Conservation (phyloP, 1,284 basidiomycete genomes). For the Vanrija pseudolonga region DNA sequence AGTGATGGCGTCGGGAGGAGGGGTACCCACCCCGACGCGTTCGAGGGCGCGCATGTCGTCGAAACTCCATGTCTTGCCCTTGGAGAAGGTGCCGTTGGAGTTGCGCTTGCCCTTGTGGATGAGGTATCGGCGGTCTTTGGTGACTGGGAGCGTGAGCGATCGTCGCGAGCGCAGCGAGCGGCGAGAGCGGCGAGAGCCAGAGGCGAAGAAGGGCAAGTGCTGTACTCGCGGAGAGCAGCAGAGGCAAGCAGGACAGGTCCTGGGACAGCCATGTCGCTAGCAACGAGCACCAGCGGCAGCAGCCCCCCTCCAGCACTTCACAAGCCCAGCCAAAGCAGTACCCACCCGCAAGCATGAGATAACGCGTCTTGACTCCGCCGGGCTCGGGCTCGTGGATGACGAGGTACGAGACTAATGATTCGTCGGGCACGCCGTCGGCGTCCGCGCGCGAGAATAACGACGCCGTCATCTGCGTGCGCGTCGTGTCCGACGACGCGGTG, state of each 20-base stretch:
- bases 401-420: constrained; percentile 76
- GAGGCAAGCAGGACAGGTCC: too few species aligned
- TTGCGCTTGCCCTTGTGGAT: constrained; percentile 97
- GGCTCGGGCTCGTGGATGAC: constrained; percentile 80
- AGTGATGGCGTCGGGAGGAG: neutral
- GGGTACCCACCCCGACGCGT: constrained; percentile 63
- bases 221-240: too few species aligned
- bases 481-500: constrained; percentile 19
- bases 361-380: constrained; percentile 68
- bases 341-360: constrained; percentile 80
- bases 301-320: too few species aligned
- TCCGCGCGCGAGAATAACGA: constrained; percentile 72
- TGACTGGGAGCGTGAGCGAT: constrained; percentile 54
- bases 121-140: constrained; percentile 62
- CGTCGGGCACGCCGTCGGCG: constrained; percentile 61
- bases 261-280: too few species aligned
- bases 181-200: too few species aligned
- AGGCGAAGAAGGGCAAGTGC: too few species aligned
- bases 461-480: constrained; percentile 63
- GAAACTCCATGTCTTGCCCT: constrained; percentile 94
- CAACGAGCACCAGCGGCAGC: too few species aligned
- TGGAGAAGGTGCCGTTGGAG: constrained; percentile 89
- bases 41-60: constrained; percentile 75
- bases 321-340: constrained; percentile 35
- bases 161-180: too few species aligned